Percentiles rank a stretch among this genome's conserved stretches.
phyloP scores from a whole-genome alignment of 345 rosid species.

The Cardamine occulta region DNA sequence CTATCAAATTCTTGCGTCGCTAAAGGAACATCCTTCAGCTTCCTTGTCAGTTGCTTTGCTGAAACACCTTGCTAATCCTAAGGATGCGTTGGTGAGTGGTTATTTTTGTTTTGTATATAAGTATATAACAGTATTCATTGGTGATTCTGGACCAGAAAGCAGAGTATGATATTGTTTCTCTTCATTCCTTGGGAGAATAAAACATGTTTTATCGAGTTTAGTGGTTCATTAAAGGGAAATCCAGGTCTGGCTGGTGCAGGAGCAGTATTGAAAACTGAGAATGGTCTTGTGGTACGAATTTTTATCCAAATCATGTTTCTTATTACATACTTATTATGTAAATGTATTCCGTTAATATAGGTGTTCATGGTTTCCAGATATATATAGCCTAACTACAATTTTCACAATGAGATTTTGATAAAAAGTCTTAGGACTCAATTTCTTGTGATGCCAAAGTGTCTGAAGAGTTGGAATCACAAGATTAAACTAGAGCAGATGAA shows the following conservation, averaged over 20 bases:
- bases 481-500: no score
- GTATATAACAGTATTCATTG: neutral
- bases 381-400: neutral
- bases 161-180: neutral
- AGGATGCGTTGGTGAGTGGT: neutral
- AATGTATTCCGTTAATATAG: neutral
- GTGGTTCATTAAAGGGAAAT: neutral
- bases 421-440: neutral
- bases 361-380: neutral
- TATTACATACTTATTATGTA: neutral
- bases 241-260: neutral
- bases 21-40: neutral
- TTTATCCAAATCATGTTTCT: neutral
- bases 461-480: neutral
- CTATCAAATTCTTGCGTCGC: neutral
- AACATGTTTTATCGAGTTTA: neutral
- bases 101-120: neutral
- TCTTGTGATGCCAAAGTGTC: no score
- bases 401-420: neutral
- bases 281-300: neutral
- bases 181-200: neutral
- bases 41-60: no score
- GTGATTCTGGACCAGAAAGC: neutral
- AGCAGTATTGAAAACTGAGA: neutral
- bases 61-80: neutral